A percentile compares a stretch with the other conserved stretches of the same genome.
Evolutionary conservation across 2,329 filamentous ascomycete species (phyloP).

Genomic region (Didymella segeticola): DNA sequence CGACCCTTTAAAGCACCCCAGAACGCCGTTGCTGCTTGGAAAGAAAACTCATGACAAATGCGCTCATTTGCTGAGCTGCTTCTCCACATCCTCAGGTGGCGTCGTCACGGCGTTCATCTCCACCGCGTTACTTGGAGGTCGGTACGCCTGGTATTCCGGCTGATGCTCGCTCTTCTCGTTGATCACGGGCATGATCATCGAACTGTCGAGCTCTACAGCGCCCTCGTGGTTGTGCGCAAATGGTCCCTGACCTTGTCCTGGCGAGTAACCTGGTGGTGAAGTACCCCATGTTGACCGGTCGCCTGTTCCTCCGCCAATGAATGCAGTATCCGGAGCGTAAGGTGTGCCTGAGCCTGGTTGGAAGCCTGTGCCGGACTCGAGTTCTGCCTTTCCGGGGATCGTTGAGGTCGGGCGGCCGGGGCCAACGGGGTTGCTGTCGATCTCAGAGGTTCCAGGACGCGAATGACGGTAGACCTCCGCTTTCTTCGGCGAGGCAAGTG

Average conservation of each 20-base stretch:
- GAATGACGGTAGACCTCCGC: conserved; percentile 27
- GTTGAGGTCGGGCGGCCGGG: conserved; percentile 36
- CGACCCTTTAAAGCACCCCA: neutral
- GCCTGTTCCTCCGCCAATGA: conserved; percentile 39
- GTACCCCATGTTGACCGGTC: conserved; percentile 34
- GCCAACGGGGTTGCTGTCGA: conserved; percentile 38
- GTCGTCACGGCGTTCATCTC: conserved; percentile 29
- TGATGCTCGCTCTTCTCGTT: conserved; percentile 20
- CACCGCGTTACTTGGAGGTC: conserved; percentile 27
- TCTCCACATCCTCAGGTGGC: conserved; percentile 33
- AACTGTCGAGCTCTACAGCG: conserved; percentile 26
- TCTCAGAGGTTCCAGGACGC: conserved; percentile 32
- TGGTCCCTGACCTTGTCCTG: conserved; percentile 20
- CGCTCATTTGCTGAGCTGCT: conserved; percentile 17
- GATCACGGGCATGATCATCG: conserved; percentile 23
- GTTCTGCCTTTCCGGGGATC: conserved; percentile 40
- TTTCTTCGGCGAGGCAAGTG: conserved; percentile 34
- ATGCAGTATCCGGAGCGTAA: conserved; percentile 39
- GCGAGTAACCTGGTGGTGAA: conserved; percentile 41
- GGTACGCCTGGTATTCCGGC: conserved; percentile 36
- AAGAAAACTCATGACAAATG: neutral
- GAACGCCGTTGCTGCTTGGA: conserved; percentile 8
- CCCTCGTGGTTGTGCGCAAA: conserved; percentile 19
- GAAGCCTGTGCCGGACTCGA: conserved; percentile 39
- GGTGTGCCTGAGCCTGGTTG: conserved; percentile 30